Base-by-base conservation (phyloP, 768 basidiomycete genomes). In the Termitomyces sp. region DNA sequence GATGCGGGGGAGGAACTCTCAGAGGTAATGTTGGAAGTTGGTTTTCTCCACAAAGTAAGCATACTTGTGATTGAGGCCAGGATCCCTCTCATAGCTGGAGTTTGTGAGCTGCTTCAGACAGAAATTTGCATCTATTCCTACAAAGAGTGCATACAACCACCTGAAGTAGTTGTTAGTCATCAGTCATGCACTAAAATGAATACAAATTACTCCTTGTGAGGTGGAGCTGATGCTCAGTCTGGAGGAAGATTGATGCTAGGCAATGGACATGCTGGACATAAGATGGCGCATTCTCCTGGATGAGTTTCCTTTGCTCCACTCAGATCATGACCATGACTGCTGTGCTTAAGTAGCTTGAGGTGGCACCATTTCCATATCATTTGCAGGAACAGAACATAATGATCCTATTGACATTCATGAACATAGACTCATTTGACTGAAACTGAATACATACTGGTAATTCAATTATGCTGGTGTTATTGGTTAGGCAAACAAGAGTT, bases 21-120 rank as follows among this genome's bases (percentile, higher is more conserved):
- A 52, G 2, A 73, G 46, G 55, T 69, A 62, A 6, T 53, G 45
- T 35, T 60, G 61, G 56, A 68, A 75, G 5, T 34, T 27, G 11
- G 23, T 16, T 12, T 68, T 59, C 10, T 69, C 63, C 0, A 72
- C 65, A 49, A 70, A 65, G n/a, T n/a, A n/a, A n/a, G n/a, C n/a
- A n/a, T n/a, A n/a, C n/a, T n/a, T n/a, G n/a, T n/a, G n/a, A n/a
- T 48, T 71, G 74, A 73, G 61, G 6, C 65, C 63, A 11, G 71
- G 67, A 58, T 73, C 72, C 9, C 44, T 56, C 21, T 56, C 53
- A 10, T 68, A 59, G 10, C 47, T 67, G 5, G 69, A 71, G 2
- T 65, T 61, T 1, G 61, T 49, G 40, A 63, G 62, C n/a, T n/a
- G n/a, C n/a, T n/a, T n/a, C n/a, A n/a, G n/a, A n/a, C n/a, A n/a